Evolutionary conservation across 345 rosid genomes (phyloP).

Genomic region (Linum trigynum): DNA sequence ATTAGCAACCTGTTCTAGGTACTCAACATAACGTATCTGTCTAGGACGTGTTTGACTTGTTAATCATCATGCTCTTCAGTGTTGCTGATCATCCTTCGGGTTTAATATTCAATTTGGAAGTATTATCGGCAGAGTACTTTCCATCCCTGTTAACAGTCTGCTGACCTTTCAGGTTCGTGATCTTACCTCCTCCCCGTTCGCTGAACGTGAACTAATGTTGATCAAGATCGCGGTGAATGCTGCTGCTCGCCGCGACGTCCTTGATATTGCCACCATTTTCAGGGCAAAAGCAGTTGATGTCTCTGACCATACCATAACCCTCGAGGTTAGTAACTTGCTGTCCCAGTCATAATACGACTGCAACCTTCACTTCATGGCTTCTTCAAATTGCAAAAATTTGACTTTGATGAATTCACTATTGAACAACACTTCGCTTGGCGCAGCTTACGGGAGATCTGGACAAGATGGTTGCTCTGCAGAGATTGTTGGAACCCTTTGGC

Average conservation of each 20-base stretch:
- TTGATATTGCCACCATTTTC: constrained; percentile 57
- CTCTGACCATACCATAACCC: constrained; percentile 62
- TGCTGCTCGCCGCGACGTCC: constrained; percentile 57
- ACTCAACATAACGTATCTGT: background rate
- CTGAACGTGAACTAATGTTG: constrained; percentile 59
- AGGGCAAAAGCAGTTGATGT: constrained; percentile 61
- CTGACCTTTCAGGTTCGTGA: constrained; percentile 33
- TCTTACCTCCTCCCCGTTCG: constrained; percentile 62
- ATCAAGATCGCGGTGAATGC: constrained; percentile 60
- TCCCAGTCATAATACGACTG: background rate
- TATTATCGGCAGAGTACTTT: background rate
- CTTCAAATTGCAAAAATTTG: background rate
- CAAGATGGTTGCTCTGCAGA: constrained; percentile 94
- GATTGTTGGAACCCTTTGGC: constrained; percentile 86
- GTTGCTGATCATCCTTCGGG: background rate
- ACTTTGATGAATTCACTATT: constrained; percentile 15
- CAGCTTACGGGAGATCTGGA: constrained; percentile 87
- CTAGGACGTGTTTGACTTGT: background rate
- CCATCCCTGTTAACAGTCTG: background rate
- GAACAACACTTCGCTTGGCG: constrained; percentile 6
- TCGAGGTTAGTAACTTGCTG: constrained; percentile 35
- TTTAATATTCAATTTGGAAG: background rate
- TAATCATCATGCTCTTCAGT: background rate
- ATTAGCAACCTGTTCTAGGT: too few relatives aligned
- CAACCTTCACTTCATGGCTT: background rate